Conservation (phyloP, 179 eudicot genomes). For the Amaranthus tricolor region DNA sequence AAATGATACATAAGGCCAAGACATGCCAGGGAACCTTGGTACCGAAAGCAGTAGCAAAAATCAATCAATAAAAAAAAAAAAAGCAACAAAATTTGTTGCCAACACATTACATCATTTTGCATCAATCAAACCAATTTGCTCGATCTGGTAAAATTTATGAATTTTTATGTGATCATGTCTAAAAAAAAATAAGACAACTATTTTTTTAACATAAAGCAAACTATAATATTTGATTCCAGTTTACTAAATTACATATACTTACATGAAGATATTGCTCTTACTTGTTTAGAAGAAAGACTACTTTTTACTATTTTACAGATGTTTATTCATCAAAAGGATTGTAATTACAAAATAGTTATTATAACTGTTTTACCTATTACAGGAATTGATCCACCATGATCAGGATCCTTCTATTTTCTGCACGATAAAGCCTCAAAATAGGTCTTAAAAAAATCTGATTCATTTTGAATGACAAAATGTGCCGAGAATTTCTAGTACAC, state of each 20-base stretch:
- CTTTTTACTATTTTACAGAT: slow-evolving; percentile 25
- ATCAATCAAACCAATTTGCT: slow-evolving; percentile 18
- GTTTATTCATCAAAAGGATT: slow-evolving; percentile 18
- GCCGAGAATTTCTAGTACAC: neutral
- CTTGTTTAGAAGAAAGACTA: slow-evolving; percentile 9
- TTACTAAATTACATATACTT: slow-evolving; percentile 28
- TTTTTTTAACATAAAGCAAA: neutral
- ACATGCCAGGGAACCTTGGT: slow-evolving; percentile 22
- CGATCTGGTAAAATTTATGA: slow-evolving; percentile 10
- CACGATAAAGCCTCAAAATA: neutral
- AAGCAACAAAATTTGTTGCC: slow-evolving; percentile 17
- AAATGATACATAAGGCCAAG: neutral
- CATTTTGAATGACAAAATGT: neutral
- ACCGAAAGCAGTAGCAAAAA: slow-evolving; percentile 25
- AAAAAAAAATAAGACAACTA: slow-evolving; percentile 15
- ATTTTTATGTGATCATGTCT: slow-evolving; percentile 23
- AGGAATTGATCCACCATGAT: slow-evolving; percentile 8
- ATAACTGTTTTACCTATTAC: slow-evolving; percentile 18
- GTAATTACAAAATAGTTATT: slow-evolving; percentile 27
- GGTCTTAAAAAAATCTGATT: neutral
- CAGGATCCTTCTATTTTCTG: slow-evolving; percentile 5
- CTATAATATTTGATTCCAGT: slow-evolving; percentile 21
- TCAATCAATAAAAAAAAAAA: neutral
- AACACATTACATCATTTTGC: slow-evolving; percentile 16
- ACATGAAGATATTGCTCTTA: slow-evolving; percentile 23